These are phyloP conservation scores for Trichoderma sp. DNA, from an alignment of 2,329 filamentous ascomycete genomes.

Conservation along the genomic window DNA sequence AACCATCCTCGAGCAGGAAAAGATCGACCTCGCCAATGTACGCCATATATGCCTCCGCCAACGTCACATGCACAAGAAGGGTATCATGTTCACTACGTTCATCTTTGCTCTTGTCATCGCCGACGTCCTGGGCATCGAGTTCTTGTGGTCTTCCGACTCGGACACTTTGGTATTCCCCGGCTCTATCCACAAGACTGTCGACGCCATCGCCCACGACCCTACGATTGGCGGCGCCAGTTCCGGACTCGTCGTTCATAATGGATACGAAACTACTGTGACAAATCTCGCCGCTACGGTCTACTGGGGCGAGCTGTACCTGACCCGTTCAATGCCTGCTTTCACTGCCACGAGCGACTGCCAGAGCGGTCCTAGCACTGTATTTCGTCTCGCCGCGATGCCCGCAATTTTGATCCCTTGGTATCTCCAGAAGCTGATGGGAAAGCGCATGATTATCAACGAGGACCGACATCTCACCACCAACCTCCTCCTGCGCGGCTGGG, in stretches of 20 bases:
- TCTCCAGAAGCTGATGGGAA: slow-evolving; percentile 26
- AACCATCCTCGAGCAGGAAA: slow-evolving; percentile 23
- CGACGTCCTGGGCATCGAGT: slow-evolving; percentile 27
- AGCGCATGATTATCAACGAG: slow-evolving; percentile 31
- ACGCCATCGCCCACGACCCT: slow-evolving; percentile 24
- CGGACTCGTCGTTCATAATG: slow-evolving; percentile 28
- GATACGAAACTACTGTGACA: slow-evolving; percentile 24
- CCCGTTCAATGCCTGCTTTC: slow-evolving; percentile 25
- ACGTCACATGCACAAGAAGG: slow-evolving; percentile 30
- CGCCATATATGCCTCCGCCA: slow-evolving; percentile 27
- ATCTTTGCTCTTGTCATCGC: slow-evolving; percentile 29
- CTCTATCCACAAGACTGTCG: slow-evolving; percentile 25
- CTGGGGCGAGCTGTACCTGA: slow-evolving; percentile 30
- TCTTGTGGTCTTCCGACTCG: slow-evolving; percentile 30
- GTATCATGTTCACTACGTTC: slow-evolving; percentile 30
- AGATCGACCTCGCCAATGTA: slow-evolving; percentile 23
- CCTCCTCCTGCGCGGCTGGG: slow-evolving; percentile 29
- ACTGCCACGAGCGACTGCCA: slow-evolving; percentile 30
- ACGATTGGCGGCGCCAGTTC: slow-evolving; percentile 29
- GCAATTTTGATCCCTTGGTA: slow-evolving; percentile 29
- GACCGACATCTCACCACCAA: slow-evolving; percentile 30
- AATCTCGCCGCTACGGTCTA: slow-evolving; percentile 27
- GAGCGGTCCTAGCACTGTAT: slow-evolving; percentile 28
- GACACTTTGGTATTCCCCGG: slow-evolving; percentile 26
- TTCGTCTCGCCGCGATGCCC: slow-evolving; percentile 26